Evolutionary conservation across 106 monocot species (phyloP).

Genomic region (Platanthera guangdongensis): DNA sequence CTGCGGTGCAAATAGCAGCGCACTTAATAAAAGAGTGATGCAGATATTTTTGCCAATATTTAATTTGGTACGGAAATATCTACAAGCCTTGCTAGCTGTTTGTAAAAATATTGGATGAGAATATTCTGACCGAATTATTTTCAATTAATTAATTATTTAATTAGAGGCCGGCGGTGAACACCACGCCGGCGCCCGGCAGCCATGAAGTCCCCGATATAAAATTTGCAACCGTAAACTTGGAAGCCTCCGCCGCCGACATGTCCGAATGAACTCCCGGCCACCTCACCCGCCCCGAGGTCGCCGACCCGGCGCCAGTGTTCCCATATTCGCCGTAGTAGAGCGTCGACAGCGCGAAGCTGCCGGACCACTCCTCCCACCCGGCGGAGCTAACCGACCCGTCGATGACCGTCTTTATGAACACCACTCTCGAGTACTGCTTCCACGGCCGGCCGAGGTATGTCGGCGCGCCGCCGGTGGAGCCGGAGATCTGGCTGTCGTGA

Average conservation of each 20-base stretch:
- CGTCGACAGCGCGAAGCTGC: conserved; percentile 43
- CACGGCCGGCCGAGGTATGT: conserved; percentile 78
- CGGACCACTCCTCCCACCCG: conserved; percentile 67
- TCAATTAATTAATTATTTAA: not conserved
- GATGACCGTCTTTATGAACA: conserved; percentile 43
- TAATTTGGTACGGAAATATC: no score
- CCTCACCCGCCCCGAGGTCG: conserved; percentile 39
- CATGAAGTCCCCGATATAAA: conserved; percentile 53
- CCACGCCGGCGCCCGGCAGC: conserved; percentile 54
- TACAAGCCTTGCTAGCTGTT: no score
- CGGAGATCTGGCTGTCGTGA: conserved; percentile 34
- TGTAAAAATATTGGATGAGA: not conserved
- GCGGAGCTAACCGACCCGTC: conserved; percentile 28
- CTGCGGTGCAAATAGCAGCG: no score
- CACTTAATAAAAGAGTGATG: no score
- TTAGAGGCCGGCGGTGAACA: conserved; percentile 28
- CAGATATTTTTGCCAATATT: no score
- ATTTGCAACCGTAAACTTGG: conserved; percentile 52
- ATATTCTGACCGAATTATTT: not conserved
- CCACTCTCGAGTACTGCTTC: conserved; percentile 62
- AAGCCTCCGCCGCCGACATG: conserved; percentile 34
- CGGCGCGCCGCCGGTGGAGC: conserved; percentile 24
- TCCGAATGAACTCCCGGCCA: conserved; percentile 55
- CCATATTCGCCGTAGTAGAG: conserved; percentile 67
- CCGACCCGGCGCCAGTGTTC: conserved; percentile 49